Evolutionary conservation across 1,284 basidiomycete genomes (phyloP).

Genomic region (Violaceomyces palustris): DNA sequence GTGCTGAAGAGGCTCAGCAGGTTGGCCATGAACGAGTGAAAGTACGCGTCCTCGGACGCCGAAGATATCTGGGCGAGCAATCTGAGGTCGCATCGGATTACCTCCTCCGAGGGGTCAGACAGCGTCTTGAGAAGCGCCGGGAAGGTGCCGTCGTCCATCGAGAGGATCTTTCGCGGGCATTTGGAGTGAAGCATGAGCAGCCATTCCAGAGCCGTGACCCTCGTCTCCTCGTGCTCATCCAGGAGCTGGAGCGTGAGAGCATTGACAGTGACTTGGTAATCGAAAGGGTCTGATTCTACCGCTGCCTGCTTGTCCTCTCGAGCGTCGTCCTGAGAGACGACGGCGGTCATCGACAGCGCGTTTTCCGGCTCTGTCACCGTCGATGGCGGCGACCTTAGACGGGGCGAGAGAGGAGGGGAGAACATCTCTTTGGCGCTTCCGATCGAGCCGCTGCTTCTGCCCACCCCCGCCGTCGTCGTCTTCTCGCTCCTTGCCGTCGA

Average conservation of each 20-base stretch:
- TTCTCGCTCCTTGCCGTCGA: no score
- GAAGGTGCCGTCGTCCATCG: slow-evolving; percentile 94
- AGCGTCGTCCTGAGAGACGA: slow-evolving; percentile 9
- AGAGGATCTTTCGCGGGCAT: slow-evolving; percentile 90
- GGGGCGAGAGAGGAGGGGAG: no score
- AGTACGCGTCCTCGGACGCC: slow-evolving; percentile 90
- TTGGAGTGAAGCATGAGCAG: slow-evolving; percentile 97
- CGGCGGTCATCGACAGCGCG: no score
- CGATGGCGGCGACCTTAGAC: no score
- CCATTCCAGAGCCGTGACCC: slow-evolving; percentile 94
- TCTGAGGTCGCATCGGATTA: slow-evolving; percentile 92
- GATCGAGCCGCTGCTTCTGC: no score
- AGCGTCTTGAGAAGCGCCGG: slow-evolving; percentile 90
- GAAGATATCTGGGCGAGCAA: slow-evolving; percentile 89
- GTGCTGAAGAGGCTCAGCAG: slow-evolving; percentile 91
- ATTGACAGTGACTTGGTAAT: slow-evolving; percentile 86
- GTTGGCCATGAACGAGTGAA: slow-evolving; percentile 91
- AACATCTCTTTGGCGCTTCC: no score
- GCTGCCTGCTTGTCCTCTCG: not conserved
- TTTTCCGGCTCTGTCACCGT: no score
- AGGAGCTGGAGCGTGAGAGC: slow-evolving; percentile 87
- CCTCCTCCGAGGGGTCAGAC: slow-evolving; percentile 94
- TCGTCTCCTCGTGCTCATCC: slow-evolving; percentile 92
- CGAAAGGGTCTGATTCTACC: slow-evolving; percentile 66
- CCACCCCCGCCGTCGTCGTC: no score